A percentile compares a stretch with the other conserved stretches of the same genome.
phyloP scores from a whole-genome alignment of 2,329 filamentous ascomycete genomes.

The Diaporthe australafricana region DNA sequence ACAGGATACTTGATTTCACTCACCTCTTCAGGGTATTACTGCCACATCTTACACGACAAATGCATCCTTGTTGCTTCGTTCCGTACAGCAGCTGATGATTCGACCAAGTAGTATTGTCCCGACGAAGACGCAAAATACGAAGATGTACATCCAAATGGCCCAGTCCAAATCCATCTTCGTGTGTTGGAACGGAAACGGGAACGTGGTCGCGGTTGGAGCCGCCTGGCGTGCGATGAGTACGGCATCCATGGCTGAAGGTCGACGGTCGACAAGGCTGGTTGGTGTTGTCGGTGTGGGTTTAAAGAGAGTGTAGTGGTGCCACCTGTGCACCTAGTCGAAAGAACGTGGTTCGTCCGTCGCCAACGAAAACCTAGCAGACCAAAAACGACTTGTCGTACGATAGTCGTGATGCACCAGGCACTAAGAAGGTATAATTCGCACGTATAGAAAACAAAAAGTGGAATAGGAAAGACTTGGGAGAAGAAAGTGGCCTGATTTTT shows the following conservation, averaged over 20 bases:
- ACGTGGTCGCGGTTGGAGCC: slow-evolving; percentile 15
- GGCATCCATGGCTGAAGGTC: slow-evolving; percentile 2
- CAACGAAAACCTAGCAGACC: not conserved
- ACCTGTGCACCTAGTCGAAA: slow-evolving; percentile 21
- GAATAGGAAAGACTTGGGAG: slow-evolving; percentile 10
- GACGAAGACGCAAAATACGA: slow-evolving; percentile 22
- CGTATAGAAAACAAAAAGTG: slow-evolving; percentile 28
- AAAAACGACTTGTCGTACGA: slow-evolving; percentile 7
- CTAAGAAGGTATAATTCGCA: slow-evolving; percentile 13
- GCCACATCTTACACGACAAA: slow-evolving; percentile 18
- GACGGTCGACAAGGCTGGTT: not conserved
- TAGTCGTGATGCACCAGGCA: slow-evolving; percentile 22
- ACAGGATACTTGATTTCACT: not conserved
- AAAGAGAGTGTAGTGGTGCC: not conserved
- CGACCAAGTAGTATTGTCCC: slow-evolving; percentile 19
- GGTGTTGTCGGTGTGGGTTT: not conserved
- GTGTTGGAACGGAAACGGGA: slow-evolving; percentile 31
- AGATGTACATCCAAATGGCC: slow-evolving; percentile 32
- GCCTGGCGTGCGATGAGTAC: slow-evolving; percentile 27
- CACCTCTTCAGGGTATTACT: not conserved
- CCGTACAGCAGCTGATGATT: slow-evolving; percentile 27
- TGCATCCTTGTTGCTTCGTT: slow-evolving; percentile 1
- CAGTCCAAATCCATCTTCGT: slow-evolving; percentile 32
- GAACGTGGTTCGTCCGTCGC: slow-evolving; percentile 5
- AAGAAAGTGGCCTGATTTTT: slow-evolving; percentile 3